Evolutionary conservation across 305 asterid genomes (phyloP).

Genomic region (Rubia tinctorum): DNA sequence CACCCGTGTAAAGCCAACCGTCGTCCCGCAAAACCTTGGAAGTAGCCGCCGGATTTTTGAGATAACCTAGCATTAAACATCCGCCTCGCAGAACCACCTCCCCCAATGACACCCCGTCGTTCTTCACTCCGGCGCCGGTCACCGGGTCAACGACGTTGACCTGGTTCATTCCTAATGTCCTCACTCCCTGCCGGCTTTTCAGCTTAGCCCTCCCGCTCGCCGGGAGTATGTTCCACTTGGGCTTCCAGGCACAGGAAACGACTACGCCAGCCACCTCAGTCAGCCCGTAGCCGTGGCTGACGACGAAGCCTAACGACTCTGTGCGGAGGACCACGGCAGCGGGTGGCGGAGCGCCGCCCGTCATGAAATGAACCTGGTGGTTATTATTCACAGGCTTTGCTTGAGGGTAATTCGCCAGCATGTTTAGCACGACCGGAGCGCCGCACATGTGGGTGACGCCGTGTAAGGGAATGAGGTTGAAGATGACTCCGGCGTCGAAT

Average conservation of each 20-base stretch:
- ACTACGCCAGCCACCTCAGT: constrained; percentile 61
- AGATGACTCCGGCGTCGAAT: constrained; percentile 37
- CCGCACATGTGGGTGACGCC: constrained; percentile 68
- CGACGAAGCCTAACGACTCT: constrained; percentile 40
- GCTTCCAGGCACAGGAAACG: constrained; percentile 62
- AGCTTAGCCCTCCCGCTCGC: constrained; percentile 35
- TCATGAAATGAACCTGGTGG: constrained; percentile 36
- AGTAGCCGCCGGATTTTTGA: constrained; percentile 47
- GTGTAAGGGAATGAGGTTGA: constrained; percentile 24
- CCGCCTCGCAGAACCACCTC: constrained; percentile 54
- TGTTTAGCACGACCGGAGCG: constrained; percentile 65
- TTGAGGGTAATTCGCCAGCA: constrained; percentile 38
- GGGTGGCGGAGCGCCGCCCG: constrained; percentile 72
- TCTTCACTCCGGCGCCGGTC: constrained; percentile 28
- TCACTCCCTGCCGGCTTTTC: constrained; percentile 59
- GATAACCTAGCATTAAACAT: constrained; percentile 59
- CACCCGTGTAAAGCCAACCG: constrained; percentile 78
- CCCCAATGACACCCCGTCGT: constrained; percentile 38
- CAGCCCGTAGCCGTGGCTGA: constrained; percentile 64
- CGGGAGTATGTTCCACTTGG: constrained; percentile 33
- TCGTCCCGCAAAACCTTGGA: constrained; percentile 37
- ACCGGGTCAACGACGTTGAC: constrained; percentile 47
- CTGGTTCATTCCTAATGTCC: constrained; percentile 32
- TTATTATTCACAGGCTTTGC: constrained; percentile 22
- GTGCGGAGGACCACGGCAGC: constrained; percentile 44